Evolutionary conservation across 2,329 filamentous ascomycete genomes (phyloP).

Genomic region (Nemania sp.): DNA sequence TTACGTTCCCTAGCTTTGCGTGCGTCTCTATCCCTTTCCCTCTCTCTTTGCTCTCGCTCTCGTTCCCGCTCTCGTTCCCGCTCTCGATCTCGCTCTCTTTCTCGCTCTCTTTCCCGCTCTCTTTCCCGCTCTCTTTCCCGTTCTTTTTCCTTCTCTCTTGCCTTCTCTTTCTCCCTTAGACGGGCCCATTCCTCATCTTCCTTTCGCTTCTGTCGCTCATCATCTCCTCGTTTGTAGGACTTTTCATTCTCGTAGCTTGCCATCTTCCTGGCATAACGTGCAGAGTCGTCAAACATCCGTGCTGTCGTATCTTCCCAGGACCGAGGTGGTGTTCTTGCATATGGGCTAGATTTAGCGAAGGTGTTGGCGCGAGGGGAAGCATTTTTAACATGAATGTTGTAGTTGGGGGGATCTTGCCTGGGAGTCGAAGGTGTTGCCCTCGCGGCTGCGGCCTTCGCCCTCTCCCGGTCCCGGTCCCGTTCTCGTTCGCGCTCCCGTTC

Average conservation of each 20-base stretch:
- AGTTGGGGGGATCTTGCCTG: slow-evolving; percentile 42
- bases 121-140: slow-evolving; percentile 24
- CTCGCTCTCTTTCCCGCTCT: slow-evolving; percentile 40
- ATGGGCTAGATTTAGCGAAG: slow-evolving; percentile 44
- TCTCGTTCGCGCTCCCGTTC: slow-evolving; percentile 45
- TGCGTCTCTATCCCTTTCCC: slow-evolving; percentile 26
- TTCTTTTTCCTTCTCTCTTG: slow-evolving; percentile 20
- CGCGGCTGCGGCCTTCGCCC: slow-evolving; percentile 34
- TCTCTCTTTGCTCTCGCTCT: slow-evolving; percentile 38
- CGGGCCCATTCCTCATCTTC: slow-evolving; percentile 37
- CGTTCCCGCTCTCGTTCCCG: slow-evolving; percentile 40
- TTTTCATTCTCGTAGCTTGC: slow-evolving; percentile 52
- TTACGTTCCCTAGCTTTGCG: slow-evolving; percentile 1
- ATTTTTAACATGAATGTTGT: slow-evolving; percentile 57
- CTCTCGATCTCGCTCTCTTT: slow-evolving; percentile 29
- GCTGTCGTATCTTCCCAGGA: slow-evolving; percentile 54
- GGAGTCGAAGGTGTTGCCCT: slow-evolving; percentile 42
- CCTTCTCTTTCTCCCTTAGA: slow-evolving; percentile 23
- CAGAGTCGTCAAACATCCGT: slow-evolving; percentile 49
- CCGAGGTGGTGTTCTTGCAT: slow-evolving; percentile 43
- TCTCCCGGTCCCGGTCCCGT: too few relatives aligned
- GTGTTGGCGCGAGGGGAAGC: slow-evolving; percentile 53
- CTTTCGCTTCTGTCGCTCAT: slow-evolving; percentile 45
- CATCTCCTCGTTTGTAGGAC: slow-evolving; percentile 46
- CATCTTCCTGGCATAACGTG: slow-evolving; percentile 50